Evolutionary conservation across 1,139 yeast species (phyloP), one percentile per base, ranked within the genome.

Genomic region (Arxiozyma telluris): DNA sequence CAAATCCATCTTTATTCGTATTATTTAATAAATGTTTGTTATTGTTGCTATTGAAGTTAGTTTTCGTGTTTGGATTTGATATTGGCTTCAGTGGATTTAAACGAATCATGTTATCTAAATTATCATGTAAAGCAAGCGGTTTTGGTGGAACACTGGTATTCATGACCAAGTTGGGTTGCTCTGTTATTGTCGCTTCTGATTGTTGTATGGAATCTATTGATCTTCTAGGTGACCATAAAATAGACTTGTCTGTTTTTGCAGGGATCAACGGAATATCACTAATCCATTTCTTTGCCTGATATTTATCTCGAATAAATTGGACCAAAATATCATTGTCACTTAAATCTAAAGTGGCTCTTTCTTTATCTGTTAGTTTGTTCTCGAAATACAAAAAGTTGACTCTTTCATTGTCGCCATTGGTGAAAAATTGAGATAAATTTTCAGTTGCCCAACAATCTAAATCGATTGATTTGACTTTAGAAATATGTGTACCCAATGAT

Each of bases 401-500:
- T n/a, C 56, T 55, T 61, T 81, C 80, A 49, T 72, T 77, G 67
- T 91, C 91, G 2, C 96, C 96, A 94, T 96, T 87, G 62, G 80
- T 75, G 44, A 88, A 82, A 85, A 91, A 84, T 61, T 81, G 82
- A 57, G 80, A 84, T 45, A 89, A 81, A 69, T 91, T 96, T 64
- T 87, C 95, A 62, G 88, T 96, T 7, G 94, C 86, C 98, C 98
- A 91, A 0, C 93, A 85, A 68, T 91, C 98, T 65, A 91, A 77
- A 72, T 93, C 98, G 48, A 91, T 91, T 3, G 95, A 85, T 66
- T 87, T 87, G 50, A 87, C 95, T 64, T 84, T 76, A 23, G 88
- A 81, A 51, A 91, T 88, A 70, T 91, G 98, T 0, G 96, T 90
- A 1, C 98, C 98, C 85, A 91, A 83, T 55, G 93, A 81, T 66